A percentile compares a stretch with the other conserved stretches of the same genome.
phyloP scores from a whole-genome alignment of 345 rosid genomes.

The Dimocarpus longan region DNA sequence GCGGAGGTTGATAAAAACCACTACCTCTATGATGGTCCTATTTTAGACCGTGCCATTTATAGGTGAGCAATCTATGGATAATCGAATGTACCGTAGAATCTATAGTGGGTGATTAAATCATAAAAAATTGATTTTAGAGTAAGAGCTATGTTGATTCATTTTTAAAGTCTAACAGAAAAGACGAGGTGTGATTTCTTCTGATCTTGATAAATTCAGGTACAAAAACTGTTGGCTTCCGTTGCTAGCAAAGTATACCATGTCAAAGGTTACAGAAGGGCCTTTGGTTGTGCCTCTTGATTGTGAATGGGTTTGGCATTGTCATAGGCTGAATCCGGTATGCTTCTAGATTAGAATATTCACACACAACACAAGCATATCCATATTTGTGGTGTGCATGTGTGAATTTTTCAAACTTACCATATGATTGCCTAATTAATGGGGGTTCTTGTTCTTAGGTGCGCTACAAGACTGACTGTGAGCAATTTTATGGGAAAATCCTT shows the following conservation, averaged over 20 bases:
- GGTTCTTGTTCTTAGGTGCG: constrained; percentile 4
- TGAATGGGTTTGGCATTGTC: constrained; percentile 58
- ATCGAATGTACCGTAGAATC: too few species aligned
- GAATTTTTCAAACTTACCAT: background rate
- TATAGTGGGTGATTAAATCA: background rate
- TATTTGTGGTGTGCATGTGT: too few species aligned
- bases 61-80: background rate
- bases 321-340: constrained; percentile 41
- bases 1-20: constrained; percentile 37
- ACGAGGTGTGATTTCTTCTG: background rate
- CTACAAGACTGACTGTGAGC: constrained; percentile 34
- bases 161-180: background rate
- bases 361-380: background rate
- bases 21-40: constrained; percentile 31
- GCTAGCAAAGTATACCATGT: constrained; percentile 1
- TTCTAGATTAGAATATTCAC: background rate
- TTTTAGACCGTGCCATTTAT: constrained; percentile 13
- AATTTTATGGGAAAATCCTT: constrained; percentile 35
- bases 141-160: background rate
- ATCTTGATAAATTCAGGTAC: constrained; percentile 8
- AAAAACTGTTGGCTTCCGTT: constrained; percentile 21
- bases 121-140: too few species aligned
- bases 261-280: constrained; percentile 32
- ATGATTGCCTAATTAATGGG: background rate
- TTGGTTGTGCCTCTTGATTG: constrained; percentile 48